A percentile compares a stretch with the other conserved stretches of the same genome.
phyloP scores from a whole-genome alignment of 2,329 filamentous ascomycete species.

The Thermomyces lanuginosus region DNA sequence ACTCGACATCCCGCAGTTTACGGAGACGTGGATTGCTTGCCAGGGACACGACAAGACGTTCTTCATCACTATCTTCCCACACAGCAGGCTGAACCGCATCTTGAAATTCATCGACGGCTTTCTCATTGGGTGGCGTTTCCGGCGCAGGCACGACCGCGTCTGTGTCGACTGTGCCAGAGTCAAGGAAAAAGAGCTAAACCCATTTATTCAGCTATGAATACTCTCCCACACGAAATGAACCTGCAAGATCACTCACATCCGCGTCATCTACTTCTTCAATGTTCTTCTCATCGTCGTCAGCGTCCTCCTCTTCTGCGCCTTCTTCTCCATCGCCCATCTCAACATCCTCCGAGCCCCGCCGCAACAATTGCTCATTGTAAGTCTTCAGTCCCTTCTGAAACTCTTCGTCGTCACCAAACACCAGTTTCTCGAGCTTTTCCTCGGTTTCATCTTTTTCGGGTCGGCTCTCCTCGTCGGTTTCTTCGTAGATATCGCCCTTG shows the following conservation, averaged over 20 bases:
- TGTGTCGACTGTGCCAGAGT: conserved; percentile 41
- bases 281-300: conserved; percentile 33
- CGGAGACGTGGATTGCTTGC: conserved; percentile 57
- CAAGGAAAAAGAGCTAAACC: conserved; percentile 58
- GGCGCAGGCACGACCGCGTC: conserved; percentile 16
- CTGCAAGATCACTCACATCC: conserved; percentile 35
- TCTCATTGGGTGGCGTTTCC: conserved; percentile 23
- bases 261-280: conserved; percentile 57
- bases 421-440: conserved; percentile 68
- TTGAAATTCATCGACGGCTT: conserved; percentile 11
- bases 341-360: conserved; percentile 25
- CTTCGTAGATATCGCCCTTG: conserved; percentile 14
- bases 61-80: conserved; percentile 95
- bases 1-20: conserved; percentile 65
- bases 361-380: conserved; percentile 30
- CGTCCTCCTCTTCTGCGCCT: conserved; percentile 19
- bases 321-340: conserved; percentile 17
- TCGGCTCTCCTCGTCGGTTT: conserved; percentile 13
- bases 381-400: conserved; percentile 64
- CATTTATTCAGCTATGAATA: conserved; percentile 2
- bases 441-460: conserved; percentile 66
- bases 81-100: conserved; percentile 17
- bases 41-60: conserved; percentile 68
- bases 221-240: conserved; percentile 1
- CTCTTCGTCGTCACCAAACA: conserved; percentile 73